These are phyloP conservation scores for Vitis riparia DNA, from an alignment of 164 flowering plant species.

Conservation along the genomic window DNA sequence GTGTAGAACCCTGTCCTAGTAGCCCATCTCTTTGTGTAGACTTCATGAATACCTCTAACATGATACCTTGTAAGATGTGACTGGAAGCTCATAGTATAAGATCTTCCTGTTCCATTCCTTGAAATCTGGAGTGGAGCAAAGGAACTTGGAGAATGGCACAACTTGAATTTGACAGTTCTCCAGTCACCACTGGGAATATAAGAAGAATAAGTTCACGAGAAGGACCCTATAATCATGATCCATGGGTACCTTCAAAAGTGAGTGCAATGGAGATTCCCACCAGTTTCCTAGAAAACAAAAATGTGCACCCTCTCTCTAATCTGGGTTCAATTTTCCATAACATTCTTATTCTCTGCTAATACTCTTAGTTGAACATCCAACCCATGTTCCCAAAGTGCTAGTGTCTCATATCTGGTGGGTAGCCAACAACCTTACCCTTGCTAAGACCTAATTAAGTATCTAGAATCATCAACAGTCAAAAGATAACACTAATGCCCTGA, in stretches of 20 bases:
- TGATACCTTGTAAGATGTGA: slow-evolving; percentile 18
- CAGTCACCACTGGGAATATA: slow-evolving; percentile 3
- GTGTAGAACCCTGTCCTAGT: no score
- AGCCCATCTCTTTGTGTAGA: no score
- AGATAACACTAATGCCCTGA: no score
- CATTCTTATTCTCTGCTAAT: no score
- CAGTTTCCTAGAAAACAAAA: neutral
- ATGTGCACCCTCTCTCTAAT: no score
- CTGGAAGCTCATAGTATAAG: slow-evolving; percentile 16
- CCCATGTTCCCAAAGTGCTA: no score
- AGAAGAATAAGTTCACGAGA: slow-evolving; percentile 7
- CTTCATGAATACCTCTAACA: slow-evolving; percentile 8
- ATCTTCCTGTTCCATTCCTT: slow-evolving; percentile 19
- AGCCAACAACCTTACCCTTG: no score
- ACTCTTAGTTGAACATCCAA: no score
- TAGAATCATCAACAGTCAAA: no score
- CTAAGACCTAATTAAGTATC: no score
- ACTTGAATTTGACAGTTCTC: slow-evolving; percentile 10
- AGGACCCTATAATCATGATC: slow-evolving; percentile 18
- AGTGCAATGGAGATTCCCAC: neutral
- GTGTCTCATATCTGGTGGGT: no score
- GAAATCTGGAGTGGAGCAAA: slow-evolving; percentile 23
- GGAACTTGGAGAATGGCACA: slow-evolving; percentile 15
- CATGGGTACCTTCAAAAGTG: slow-evolving; percentile 1
- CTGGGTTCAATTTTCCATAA: no score